Evolutionary conservation across 345 rosid genomes (phyloP).

Genomic region (Salix udensis): DNA sequence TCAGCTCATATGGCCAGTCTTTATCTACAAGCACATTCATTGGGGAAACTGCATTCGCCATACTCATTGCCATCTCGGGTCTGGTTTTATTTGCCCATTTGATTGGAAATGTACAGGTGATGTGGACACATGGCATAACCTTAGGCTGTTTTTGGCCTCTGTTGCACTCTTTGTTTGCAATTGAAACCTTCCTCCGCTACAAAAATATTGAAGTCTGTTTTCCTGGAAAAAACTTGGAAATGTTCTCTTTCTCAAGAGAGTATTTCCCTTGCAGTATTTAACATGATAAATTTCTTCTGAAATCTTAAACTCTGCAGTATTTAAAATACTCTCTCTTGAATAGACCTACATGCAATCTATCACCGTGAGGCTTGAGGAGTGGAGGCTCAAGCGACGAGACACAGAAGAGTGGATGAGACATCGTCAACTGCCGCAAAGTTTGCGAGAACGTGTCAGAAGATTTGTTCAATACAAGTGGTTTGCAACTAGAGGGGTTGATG

Average conservation of each 20-base stretch:
- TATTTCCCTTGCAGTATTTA: neutral
- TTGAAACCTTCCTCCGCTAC: neutral
- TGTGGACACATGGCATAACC: neutral
- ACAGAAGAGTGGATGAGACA: slow-evolving; percentile 62
- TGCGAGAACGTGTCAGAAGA: slow-evolving; percentile 37
- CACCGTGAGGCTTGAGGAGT: slow-evolving; percentile 54
- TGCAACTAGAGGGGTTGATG: slow-evolving; percentile 53
- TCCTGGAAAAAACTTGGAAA: neutral
- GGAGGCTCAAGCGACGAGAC: slow-evolving; percentile 55
- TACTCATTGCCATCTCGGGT: slow-evolving; percentile 43
- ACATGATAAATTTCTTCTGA: neutral
- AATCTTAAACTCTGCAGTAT: neutral
- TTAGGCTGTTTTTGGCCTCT: neutral
- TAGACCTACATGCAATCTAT: slow-evolving; percentile 58
- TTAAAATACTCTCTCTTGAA: neutral
- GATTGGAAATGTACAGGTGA: slow-evolving; percentile 60
- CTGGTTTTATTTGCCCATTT: slow-evolving; percentile 49
- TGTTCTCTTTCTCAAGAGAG: neutral
- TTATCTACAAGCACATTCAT: slow-evolving; percentile 41
- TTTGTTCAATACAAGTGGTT: slow-evolving; percentile 56
- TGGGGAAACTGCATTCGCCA: slow-evolving; percentile 46
- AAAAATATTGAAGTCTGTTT: neutral
- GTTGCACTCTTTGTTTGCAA: neutral
- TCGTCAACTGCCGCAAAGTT: slow-evolving; percentile 47
- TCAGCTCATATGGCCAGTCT: slow-evolving; percentile 47